Evolutionary conservation across 2,329 filamentous ascomycete species (phyloP).

Genomic region (Anthostomella pinea): DNA sequence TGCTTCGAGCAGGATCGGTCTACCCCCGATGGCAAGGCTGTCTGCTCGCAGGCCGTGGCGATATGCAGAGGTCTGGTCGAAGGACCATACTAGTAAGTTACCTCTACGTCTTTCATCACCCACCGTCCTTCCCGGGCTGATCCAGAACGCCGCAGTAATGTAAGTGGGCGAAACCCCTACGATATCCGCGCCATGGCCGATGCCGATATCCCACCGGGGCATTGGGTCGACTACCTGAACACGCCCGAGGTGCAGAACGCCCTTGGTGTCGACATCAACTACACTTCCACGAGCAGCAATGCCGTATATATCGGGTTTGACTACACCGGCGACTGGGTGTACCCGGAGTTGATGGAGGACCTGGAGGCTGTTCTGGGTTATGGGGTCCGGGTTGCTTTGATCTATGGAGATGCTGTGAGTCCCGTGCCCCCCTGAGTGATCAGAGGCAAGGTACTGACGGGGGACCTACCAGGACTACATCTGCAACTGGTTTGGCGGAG

Average conservation of each 20-base stretch:
- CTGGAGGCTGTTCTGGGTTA: slow-evolving; percentile 58
- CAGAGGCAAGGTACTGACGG: background rate
- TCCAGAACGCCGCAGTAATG: slow-evolving; percentile 9
- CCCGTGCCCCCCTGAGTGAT: background rate
- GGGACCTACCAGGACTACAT: slow-evolving; percentile 49
- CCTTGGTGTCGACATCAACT: slow-evolving; percentile 53
- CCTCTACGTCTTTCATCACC: background rate
- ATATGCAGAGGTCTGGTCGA: slow-evolving; percentile 58
- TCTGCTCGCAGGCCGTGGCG: slow-evolving; percentile 53
- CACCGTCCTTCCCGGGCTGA: background rate
- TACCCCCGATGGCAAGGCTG: slow-evolving; percentile 35
- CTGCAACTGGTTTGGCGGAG: slow-evolving; percentile 71
- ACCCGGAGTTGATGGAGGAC: slow-evolving; percentile 56
- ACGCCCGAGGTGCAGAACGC: slow-evolving; percentile 51
- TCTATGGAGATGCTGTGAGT: slow-evolving; percentile 58
- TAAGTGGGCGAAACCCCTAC: slow-evolving; percentile 54
- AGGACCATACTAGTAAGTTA: slow-evolving; percentile 47
- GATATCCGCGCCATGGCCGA: slow-evolving; percentile 56
- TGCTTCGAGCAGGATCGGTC: slow-evolving; percentile 47
- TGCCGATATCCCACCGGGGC: slow-evolving; percentile 57
- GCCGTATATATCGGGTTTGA: slow-evolving; percentile 47
- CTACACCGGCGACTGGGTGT: slow-evolving; percentile 59
- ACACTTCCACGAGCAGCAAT: slow-evolving; percentile 43
- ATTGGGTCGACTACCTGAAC: slow-evolving; percentile 65
- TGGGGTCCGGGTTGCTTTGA: slow-evolving; percentile 66